Base-by-base conservation (phyloP, 163 green algal species). In the Chlorella variabilis region DNA sequence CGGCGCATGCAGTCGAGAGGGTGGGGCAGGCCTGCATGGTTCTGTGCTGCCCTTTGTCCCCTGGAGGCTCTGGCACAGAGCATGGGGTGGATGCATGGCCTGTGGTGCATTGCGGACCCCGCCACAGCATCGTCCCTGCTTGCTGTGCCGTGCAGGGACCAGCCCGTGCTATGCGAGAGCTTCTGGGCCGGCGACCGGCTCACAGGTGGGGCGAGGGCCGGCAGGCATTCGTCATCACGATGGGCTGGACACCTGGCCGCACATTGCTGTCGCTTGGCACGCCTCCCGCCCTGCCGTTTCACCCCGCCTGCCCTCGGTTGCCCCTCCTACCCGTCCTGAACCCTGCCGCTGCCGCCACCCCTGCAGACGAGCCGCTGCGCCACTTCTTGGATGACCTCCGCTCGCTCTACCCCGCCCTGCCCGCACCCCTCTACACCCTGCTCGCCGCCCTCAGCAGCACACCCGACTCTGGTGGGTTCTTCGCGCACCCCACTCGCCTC, bases 331-430 rank as follows among this genome's bases (percentile, higher is more conserved):
- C n/a, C n/a, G n/a, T n/a, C n/a, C n/a, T n/a, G n/a, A n/a, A n/a
- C n/a, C n/a, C n/a, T n/a, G n/a, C n/a, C n/a, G n/a, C n/a, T n/a
- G 29, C 4, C 21, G 61, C 42, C 25, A 5, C 33, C 3, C 11
- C 61, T n/a, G 38, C 68, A 62, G 56, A 87, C 27, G 75, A 83
- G 29, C 84, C 86, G 31, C 81, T 88, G 23, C 79, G 68, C 20
- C 67, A 75, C 48, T 89, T 87, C n/a, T 41, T 89, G 49, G 63
- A 79, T 27, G 78, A 78, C 17, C 18, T 79, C 18, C 71, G 71
- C 9, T 56, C 21, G 4, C 77, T 89, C 34, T 90, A 83, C 66
- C 86, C 86, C 6, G 84, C 84, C 8, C 56, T 81, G 31, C 84
- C 86, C 25, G 13, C 39, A 4, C 73, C 70, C 42, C 70, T 89